phyloP scores from a whole-genome alignment of 208 protist species.

The Acanthamoeba divionensis region DNA sequence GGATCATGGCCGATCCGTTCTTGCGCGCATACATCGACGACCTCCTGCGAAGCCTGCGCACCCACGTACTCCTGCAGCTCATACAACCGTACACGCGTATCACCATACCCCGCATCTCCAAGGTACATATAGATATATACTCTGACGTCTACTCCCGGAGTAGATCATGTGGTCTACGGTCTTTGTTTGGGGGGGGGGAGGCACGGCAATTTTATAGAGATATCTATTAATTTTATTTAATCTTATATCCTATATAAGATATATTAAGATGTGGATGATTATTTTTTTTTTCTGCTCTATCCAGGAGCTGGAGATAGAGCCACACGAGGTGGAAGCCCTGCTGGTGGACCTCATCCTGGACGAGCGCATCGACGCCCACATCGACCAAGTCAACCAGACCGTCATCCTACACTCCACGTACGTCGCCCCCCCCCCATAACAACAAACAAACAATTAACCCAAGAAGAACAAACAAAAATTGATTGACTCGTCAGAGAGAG shows the following conservation, averaged over 20 bases:
- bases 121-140: not conserved
- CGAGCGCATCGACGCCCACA: constrained; percentile 82
- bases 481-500: no score
- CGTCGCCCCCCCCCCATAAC: not conserved
- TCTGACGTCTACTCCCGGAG: no score
- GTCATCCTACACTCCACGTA: not conserved
- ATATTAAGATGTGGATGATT: not conserved
- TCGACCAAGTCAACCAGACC: constrained; percentile 83
- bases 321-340: constrained; percentile 85
- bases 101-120: constrained; percentile 76
- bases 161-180: no score
- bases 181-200: no score
- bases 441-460: not conserved
- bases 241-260: not conserved
- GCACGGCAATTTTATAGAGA: no score
- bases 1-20: constrained; percentile 82
- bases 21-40: constrained; percentile 88
- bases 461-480: not conserved
- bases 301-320: constrained; percentile 79
- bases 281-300: not conserved
- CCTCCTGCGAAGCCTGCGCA: constrained; percentile 89
- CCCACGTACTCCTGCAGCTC: constrained; percentile 86
- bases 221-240: not conserved
- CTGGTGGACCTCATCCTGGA: constrained; percentile 90
- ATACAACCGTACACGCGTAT: constrained; percentile 88